Evolutionary conservation across 108 stramenopile species (phyloP).

Genomic region (Chaetoceros muelleri): DNA sequence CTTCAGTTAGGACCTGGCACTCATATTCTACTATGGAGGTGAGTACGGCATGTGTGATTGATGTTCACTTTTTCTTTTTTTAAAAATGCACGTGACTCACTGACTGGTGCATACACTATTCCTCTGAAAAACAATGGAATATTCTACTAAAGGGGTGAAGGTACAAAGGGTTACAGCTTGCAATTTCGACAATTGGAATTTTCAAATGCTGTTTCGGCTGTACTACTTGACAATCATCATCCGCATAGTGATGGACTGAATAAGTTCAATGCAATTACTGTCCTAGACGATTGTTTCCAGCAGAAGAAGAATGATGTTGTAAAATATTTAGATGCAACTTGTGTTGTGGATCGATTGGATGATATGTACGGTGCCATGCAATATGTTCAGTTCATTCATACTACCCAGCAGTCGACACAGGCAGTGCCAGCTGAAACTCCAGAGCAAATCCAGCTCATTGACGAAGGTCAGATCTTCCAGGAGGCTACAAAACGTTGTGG

Average conservation of each 20-base stretch:
- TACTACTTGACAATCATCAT: too few relatives aligned
- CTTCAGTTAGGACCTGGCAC: too few relatives aligned
- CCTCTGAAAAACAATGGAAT: too few relatives aligned
- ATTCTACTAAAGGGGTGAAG: not conserved
- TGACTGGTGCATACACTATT: too few relatives aligned
- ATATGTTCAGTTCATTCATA: conserved; percentile 16
- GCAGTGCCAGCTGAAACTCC: conserved; percentile 3
- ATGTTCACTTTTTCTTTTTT: too few relatives aligned
- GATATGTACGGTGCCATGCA: conserved; percentile 73
- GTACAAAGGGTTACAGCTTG: not conserved
- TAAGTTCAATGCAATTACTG: too few relatives aligned
- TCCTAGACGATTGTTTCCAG: too few relatives aligned
- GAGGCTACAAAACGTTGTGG: conserved; percentile 51
- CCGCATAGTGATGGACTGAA: too few relatives aligned
- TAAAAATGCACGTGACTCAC: too few relatives aligned
- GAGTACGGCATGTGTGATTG: too few relatives aligned
- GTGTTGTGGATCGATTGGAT: not conserved
- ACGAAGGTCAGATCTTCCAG: conserved; percentile 6
- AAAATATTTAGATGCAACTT: conserved; percentile 8
- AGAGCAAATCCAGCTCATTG: conserved; percentile 1
- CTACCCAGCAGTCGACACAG: not conserved
- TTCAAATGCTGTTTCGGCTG: conserved; percentile 20
- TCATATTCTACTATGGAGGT: too few relatives aligned
- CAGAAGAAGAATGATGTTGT: too few relatives aligned
- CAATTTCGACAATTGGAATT: conserved; percentile 6